Evolutionary conservation across 2,329 filamentous ascomycete species (phyloP).

Genomic region (Talaromyces sp.): DNA sequence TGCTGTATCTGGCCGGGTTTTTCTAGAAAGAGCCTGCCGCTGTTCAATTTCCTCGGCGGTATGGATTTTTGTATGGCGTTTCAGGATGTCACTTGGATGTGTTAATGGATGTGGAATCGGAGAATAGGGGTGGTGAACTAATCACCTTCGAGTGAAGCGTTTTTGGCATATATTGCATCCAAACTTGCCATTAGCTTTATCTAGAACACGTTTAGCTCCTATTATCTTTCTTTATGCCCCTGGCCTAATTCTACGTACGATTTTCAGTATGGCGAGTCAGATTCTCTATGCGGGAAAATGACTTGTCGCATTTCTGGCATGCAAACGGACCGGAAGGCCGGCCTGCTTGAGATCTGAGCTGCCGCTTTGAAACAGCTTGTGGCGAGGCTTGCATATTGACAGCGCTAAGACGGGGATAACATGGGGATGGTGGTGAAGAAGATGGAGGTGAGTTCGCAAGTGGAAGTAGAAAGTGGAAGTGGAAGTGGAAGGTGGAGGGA

Average conservation of each 20-base stretch:
- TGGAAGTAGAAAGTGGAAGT: background rate
- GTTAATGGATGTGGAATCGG: background rate
- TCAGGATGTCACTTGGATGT: background rate
- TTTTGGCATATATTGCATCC: constrained; percentile 16
- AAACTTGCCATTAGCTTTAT: constrained; percentile 19
- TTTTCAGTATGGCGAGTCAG: constrained; percentile 20
- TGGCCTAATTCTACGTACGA: constrained; percentile 2
- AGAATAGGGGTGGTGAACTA: background rate
- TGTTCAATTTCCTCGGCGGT: background rate
- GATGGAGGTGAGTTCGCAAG: background rate
- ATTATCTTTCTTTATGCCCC: background rate
- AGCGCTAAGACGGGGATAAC: background rate
- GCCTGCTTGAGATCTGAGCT: background rate
- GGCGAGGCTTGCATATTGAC: background rate
- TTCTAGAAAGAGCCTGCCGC: background rate
- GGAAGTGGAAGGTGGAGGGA: constrained; percentile 2
- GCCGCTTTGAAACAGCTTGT: background rate
- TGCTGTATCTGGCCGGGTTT: background rate
- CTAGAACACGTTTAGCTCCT: background rate
- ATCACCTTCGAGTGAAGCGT: constrained; percentile 20
- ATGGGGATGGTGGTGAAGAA: background rate
- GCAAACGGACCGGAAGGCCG: constrained; percentile 8
- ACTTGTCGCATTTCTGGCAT: constrained; percentile 14
- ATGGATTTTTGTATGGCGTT: constrained; percentile 1
- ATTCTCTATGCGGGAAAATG: constrained; percentile 21